Evolutionary conservation across 345 rosid species (phyloP).

Genomic region (Brassica incana): DNA sequence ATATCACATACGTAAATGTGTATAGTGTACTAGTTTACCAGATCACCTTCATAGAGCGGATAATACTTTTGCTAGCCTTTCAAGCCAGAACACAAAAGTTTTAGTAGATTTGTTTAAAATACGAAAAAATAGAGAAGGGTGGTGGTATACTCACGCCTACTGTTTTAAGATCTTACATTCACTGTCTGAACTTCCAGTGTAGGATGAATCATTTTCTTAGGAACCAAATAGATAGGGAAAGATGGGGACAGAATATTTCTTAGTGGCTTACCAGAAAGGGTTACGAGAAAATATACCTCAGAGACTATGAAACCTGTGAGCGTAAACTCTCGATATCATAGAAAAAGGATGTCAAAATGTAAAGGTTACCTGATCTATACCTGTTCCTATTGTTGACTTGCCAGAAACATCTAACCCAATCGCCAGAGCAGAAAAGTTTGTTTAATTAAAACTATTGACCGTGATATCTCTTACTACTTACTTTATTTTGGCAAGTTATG

Average conservation of each 20-base stretch:
- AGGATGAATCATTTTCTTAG: conserved; percentile 55
- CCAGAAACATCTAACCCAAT: conserved; percentile 41
- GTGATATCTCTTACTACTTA: conserved; percentile 12
- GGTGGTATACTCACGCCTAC: conserved; percentile 57
- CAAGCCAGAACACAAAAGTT: conserved; percentile 57
- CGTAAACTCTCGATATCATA: conserved; percentile 11
- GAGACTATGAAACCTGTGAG: conserved; percentile 25
- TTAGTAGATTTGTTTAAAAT: conserved; percentile 55
- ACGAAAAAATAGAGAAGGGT: conserved; percentile 50
- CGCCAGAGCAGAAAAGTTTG: conserved; percentile 32
- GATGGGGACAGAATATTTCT: conserved; percentile 32
- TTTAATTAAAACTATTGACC: conserved; percentile 23
- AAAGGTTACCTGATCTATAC: conserved; percentile 50
- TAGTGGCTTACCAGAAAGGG: conserved; percentile 54
- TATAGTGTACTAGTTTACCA: conserved; percentile 57
- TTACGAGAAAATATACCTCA: conserved; percentile 43
- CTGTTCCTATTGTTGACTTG: conserved; percentile 44
- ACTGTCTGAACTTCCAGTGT: conserved; percentile 35
- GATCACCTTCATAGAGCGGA: conserved; percentile 81
- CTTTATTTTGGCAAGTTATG: conserved; percentile 5
- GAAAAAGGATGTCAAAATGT: conserved; percentile 32
- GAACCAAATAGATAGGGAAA: conserved; percentile 40
- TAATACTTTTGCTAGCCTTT: conserved; percentile 75
- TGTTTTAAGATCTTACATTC: neutral
- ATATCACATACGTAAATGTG: conserved; percentile 14